A percentile compares a stretch with the other conserved stretches of the same genome.
Evolutionary conservation across 2,329 filamentous ascomycete species (phyloP).

Genomic region (Corniculantispora saksenae): DNA sequence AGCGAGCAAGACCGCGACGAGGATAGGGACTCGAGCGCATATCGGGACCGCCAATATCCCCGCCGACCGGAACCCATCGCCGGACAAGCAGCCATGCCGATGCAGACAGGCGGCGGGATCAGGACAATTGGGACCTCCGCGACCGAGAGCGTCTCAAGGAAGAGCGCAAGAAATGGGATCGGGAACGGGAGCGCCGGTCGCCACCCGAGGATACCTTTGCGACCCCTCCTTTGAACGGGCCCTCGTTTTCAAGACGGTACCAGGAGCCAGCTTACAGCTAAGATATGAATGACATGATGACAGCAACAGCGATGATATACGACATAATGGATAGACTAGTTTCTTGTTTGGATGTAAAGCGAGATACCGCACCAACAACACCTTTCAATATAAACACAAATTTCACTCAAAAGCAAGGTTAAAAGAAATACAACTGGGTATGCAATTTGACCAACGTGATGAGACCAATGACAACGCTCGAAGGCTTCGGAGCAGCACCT

Average conservation of each 20-base stretch:
- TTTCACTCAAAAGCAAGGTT: not conserved
- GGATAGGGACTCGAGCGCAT: slow-evolving; percentile 32
- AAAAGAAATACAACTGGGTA: not conserved
- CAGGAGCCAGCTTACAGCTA: slow-evolving; percentile 37
- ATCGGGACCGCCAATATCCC: slow-evolving; percentile 37
- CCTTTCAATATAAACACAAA: not conserved
- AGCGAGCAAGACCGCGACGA: slow-evolving; percentile 34
- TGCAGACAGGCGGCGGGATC: slow-evolving; percentile 43
- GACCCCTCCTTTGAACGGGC: slow-evolving; percentile 34
- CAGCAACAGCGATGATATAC: slow-evolving; percentile 5
- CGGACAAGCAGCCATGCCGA: slow-evolving; percentile 54
- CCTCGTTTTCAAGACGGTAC: slow-evolving; percentile 39
- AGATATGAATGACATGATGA: slow-evolving; percentile 16
- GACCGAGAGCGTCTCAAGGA: slow-evolving; percentile 35
- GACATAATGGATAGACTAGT: not conserved
- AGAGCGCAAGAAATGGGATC: slow-evolving; percentile 35
- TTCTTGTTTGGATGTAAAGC: not conserved
- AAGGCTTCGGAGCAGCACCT: no score
- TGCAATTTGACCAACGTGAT: no score
- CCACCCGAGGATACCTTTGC: slow-evolving; percentile 31
- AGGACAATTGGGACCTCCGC: slow-evolving; percentile 36
- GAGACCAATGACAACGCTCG: no score
- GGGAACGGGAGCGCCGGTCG: slow-evolving; percentile 34
- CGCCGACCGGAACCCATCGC: slow-evolving; percentile 43
- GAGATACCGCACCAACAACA: not conserved